Conservation (phyloP, 495 filamentous ascomycete species). For the Achaetomiella virescens region DNA sequence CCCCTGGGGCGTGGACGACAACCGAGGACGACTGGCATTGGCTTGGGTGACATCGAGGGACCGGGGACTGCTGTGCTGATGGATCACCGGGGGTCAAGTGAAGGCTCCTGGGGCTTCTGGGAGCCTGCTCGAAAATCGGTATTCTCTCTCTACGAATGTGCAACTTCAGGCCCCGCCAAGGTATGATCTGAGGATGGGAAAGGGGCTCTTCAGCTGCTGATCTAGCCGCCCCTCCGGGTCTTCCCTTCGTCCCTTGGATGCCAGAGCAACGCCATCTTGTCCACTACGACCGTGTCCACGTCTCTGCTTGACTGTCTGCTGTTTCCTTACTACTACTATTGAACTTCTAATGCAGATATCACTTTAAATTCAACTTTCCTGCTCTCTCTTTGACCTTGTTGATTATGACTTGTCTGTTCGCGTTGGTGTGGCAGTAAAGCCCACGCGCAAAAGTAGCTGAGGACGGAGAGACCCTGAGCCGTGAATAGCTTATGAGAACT, state of each 20-base stretch:
- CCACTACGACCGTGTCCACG: conserved; percentile 21
- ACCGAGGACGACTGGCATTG: conserved; percentile 7
- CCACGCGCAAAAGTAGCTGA: too few species aligned
- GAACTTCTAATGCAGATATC: conserved; percentile 53
- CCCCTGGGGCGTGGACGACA: conserved; percentile 24
- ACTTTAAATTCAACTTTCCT: conserved; percentile 36
- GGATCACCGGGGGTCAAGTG: not conserved
- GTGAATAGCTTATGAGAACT: too few species aligned
- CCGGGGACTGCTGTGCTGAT: not conserved
- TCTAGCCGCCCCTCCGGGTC: too few species aligned
- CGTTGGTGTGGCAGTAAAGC: too few species aligned
- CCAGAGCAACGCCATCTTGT: conserved; percentile 7
- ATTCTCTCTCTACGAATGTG: not conserved
- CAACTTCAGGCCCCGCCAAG: too few species aligned
- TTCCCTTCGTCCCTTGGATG: conserved; percentile 6
- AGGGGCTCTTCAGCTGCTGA: too few species aligned
- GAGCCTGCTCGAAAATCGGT: not conserved
- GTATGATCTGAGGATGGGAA: too few species aligned
- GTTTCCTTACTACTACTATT: conserved; percentile 42
- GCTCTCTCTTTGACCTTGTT: not conserved
- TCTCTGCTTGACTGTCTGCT: conserved; percentile 29
- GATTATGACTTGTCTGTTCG: too few species aligned
- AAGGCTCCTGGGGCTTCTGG: not conserved
- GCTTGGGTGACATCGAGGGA: conserved; percentile 1
- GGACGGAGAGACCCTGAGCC: too few species aligned